Evolutionary conservation across 2,329 filamentous ascomycete genomes (phyloP).

Genomic region (Stachybotrys chartarum): DNA sequence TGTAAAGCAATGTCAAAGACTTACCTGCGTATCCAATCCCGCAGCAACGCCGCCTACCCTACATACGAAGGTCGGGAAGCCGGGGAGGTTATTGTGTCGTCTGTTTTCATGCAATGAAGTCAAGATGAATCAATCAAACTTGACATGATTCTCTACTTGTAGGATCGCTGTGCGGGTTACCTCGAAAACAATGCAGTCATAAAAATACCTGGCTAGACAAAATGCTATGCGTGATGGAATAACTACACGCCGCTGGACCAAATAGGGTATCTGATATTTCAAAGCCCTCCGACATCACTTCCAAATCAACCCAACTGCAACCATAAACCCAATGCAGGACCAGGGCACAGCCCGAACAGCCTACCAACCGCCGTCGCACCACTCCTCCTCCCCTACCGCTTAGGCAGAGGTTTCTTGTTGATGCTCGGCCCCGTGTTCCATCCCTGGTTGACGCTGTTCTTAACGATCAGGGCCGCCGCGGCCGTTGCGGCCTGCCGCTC

Average conservation of each 20-base stretch:
- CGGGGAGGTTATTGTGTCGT: no score
- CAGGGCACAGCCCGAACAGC: neutral
- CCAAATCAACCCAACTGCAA: neutral
- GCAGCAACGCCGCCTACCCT: no score
- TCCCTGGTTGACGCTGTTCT: conserved; percentile 69
- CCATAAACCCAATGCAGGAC: neutral
- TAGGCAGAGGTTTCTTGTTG: conserved; percentile 38
- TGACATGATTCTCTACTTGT: no score
- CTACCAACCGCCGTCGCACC: neutral
- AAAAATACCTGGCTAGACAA: no score
- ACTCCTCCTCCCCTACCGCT: conserved; percentile 24
- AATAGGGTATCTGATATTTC: neutral
- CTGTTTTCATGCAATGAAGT: no score
- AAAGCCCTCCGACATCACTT: neutral
- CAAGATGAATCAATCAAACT: no score
- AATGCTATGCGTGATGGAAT: neutral
- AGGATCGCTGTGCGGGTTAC: no score
- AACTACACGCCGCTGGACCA: neutral
- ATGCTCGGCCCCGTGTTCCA: conserved; percentile 39
- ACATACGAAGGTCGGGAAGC: no score
- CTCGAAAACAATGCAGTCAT: no score
- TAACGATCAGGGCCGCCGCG: conserved; percentile 89
- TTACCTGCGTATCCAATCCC: no score
- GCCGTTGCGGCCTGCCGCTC: conserved; percentile 85
- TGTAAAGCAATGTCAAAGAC: no score